These are phyloP conservation scores for Adansonia gregorii DNA, from an alignment of 441 rosid species.

Conservation along the genomic window DNA sequence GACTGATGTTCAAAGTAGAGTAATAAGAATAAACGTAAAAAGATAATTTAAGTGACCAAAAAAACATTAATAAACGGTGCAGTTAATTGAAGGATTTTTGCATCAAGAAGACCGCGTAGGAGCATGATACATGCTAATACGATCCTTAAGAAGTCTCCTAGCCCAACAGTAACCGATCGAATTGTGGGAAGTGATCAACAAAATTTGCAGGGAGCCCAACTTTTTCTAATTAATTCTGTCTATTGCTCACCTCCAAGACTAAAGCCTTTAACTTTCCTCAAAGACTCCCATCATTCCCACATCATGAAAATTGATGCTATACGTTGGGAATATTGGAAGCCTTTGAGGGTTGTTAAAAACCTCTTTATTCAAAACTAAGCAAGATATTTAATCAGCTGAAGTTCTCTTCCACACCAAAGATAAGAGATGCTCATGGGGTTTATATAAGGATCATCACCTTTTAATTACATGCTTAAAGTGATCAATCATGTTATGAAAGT, in stretches of 20 bases:
- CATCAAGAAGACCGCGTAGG: no score
- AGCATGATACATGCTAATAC: no score
- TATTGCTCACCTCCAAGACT: background rate
- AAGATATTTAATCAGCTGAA: background rate
- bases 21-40: no score
- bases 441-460: background rate
- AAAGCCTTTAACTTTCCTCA: background rate
- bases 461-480: background rate
- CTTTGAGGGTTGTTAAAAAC: background rate
- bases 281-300: background rate
- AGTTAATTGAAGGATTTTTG: no score
- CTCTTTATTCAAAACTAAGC: background rate
- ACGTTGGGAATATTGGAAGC: conserved; percentile 2
- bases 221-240: no score
- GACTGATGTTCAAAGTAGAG: no score
- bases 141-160: no score
- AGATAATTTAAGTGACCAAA: no score
- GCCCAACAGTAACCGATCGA: no score
- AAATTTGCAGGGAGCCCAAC: background rate
- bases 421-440: background rate
- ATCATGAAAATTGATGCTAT: background rate
- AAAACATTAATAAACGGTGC: no score
- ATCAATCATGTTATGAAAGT: background rate
- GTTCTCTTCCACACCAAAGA: no score
- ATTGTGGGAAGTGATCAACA: background rate